Evolutionary conservation across 179 eudicot genomes (phyloP).

Genomic region (Gypsophila paniculata): DNA sequence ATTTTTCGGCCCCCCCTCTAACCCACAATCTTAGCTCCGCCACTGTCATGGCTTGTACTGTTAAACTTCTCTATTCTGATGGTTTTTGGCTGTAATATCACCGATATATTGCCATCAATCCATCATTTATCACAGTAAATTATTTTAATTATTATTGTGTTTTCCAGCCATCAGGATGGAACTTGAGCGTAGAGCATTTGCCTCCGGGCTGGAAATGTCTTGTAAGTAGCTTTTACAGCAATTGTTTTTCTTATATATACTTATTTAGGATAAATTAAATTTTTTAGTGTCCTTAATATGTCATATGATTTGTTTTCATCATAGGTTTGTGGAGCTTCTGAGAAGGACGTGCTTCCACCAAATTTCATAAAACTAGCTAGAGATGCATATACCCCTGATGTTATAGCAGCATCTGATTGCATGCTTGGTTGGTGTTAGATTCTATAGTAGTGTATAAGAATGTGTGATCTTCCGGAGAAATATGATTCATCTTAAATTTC

Average conservation of each 20-base stretch:
- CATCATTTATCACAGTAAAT: background rate
- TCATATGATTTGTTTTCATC: background rate
- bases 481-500: slow-evolving; percentile 1
- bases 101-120: background rate
- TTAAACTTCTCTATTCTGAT: background rate
- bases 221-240: slow-evolving; percentile 37
- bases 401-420: slow-evolving; percentile 97
- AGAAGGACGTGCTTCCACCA: slow-evolving; percentile 67
- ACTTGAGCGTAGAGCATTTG: slow-evolving; percentile 65
- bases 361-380: slow-evolving; percentile 74
- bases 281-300: background rate
- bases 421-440: slow-evolving; percentile 83
- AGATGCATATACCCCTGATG: slow-evolving; percentile 91
- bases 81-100: background rate
- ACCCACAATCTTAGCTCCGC: too few relatives aligned
- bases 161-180: slow-evolving; percentile 96
- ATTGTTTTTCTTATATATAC: background rate
- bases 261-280: background rate
- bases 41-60: slow-evolving; percentile 11
- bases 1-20: too few relatives aligned
- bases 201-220: slow-evolving; percentile 93
- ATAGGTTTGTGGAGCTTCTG: slow-evolving; percentile 95
- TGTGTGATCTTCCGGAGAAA: slow-evolving; percentile 2
- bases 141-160: slow-evolving; percentile 2
- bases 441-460: slow-evolving; percentile 12